phyloP scores from a whole-genome alignment of 1,139 yeast genomes.

The Hansenula anomala region DNA sequence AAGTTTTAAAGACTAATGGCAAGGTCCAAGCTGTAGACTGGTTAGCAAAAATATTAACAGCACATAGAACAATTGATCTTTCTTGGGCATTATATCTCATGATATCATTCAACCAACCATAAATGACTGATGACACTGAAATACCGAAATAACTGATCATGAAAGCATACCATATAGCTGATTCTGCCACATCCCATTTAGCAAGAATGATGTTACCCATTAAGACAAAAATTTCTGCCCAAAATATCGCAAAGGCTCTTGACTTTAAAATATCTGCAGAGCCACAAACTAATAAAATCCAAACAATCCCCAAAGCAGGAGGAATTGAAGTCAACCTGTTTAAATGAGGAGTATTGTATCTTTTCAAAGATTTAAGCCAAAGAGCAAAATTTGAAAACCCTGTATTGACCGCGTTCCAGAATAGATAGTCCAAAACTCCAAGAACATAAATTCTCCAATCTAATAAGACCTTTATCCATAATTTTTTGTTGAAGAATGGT shows the following conservation, averaged over 20 bases:
- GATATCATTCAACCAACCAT: conserved; percentile 31
- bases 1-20: conserved; percentile 47
- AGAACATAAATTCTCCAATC: conserved; percentile 48
- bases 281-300: conserved; percentile 26
- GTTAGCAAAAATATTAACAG: background rate
- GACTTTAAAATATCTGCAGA: conserved; percentile 25
- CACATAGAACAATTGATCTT: conserved; percentile 19
- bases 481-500: conserved; percentile 25
- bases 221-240: conserved; percentile 28
- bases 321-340: conserved; percentile 30
- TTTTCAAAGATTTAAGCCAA: conserved; percentile 30
- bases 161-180: conserved; percentile 31
- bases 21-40: conserved; percentile 26
- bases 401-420: conserved; percentile 52
- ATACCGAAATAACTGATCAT: conserved; percentile 28
- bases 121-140: conserved; percentile 30
- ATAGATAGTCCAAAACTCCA: conserved; percentile 42
- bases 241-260: conserved; percentile 40
- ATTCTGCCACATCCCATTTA: conserved; percentile 18
- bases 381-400: conserved; percentile 26
- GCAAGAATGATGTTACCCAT: conserved; percentile 1
- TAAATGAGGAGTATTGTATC: conserved; percentile 26
- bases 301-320: conserved; percentile 30
- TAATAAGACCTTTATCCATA: conserved; percentile 40
- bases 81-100: conserved; percentile 30